A percentile compares a stretch with the other conserved stretches of the same genome.
Conservation (phyloP, 1,139 yeast species). For the Kodamaea anthophila region DNA sequence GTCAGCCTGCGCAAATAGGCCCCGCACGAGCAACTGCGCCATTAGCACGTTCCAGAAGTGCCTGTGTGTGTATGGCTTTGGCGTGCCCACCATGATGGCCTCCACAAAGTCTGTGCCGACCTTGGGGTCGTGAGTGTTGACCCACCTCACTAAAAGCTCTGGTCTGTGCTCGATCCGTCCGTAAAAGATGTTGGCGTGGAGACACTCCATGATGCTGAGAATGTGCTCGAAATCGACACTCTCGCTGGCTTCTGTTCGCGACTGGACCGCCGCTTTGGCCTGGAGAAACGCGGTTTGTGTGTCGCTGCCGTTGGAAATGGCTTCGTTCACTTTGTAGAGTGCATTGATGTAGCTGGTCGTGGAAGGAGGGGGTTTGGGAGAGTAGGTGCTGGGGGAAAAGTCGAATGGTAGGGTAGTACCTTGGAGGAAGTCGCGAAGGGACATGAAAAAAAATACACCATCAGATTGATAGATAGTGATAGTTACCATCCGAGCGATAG, state of each 20-base stretch:
- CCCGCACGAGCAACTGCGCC: slow-evolving; percentile 55
- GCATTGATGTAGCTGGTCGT: no score
- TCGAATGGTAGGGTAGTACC: no score
- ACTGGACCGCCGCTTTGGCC: no score
- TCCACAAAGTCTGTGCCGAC: slow-evolving; percentile 48
- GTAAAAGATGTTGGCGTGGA: slow-evolving; percentile 48
- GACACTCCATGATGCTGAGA: slow-evolving; percentile 49
- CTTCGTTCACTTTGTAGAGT: no score
- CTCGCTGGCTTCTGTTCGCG: slow-evolving; percentile 15
- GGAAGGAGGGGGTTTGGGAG: no score
- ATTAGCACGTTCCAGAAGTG: slow-evolving; percentile 60
- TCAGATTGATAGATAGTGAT: no score
- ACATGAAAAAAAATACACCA: no score
- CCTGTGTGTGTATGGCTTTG: slow-evolving; percentile 47
- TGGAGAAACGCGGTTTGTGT: no score
- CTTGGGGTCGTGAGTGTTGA: slow-evolving; percentile 57
- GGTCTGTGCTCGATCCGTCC: slow-evolving; percentile 39
- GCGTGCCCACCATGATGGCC: slow-evolving; percentile 36
- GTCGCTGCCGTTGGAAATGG: no score
- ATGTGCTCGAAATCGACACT: slow-evolving; percentile 28
- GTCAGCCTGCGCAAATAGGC: slow-evolving; percentile 52
- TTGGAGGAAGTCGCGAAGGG: no score
- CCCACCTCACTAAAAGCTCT: slow-evolving; percentile 50
- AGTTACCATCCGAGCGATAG: no score
- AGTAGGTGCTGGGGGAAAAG: no score